phyloP scores from a whole-genome alignment of 768 basidiomycete species.

The Lenzites betulinus region DNA sequence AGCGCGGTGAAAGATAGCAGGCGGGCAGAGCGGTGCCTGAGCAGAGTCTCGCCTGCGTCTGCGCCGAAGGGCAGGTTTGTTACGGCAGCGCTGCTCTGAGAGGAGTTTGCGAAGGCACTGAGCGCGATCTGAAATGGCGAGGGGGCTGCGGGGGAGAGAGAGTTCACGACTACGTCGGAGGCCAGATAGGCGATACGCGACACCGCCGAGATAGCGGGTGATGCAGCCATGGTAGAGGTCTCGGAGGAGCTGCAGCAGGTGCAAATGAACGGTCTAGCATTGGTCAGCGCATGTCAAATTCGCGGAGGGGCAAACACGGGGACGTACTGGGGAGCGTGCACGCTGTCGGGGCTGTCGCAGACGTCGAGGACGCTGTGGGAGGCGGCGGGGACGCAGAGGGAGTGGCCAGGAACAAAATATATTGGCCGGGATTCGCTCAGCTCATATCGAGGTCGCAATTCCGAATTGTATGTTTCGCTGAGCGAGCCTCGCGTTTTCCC shows the following conservation, averaged over 20 bases:
- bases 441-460: conserved; percentile 11
- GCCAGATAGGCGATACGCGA: conserved; percentile 72
- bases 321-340: not conserved
- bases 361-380: conserved; percentile 10
- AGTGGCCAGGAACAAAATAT: conserved; percentile 15
- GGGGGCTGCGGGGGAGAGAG: conserved; percentile 44
- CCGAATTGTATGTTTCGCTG: conserved; percentile 13
- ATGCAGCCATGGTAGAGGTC: conserved; percentile 20
- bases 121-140: conserved; percentile 47
- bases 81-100: conserved; percentile 27
- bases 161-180: conserved; percentile 67
- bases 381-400: conserved; percentile 7
- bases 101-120: conserved; percentile 5
- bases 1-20: conserved; percentile 64
- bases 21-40: conserved; percentile 43
- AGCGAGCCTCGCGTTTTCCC: conserved; percentile 7
- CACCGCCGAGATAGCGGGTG: conserved; percentile 42
- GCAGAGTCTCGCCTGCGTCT: conserved; percentile 60
- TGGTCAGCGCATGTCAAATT: conserved; percentile 9
- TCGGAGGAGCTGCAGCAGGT: not conserved
- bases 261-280: conserved; percentile 9
- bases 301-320: not conserved
- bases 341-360: not conserved
- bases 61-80: conserved; percentile 61
- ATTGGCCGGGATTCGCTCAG: conserved; percentile 15